These are phyloP conservation scores for Boletus subcaerulescens DNA, from an alignment of 768 basidiomycete genomes.

Conservation along the genomic window DNA sequence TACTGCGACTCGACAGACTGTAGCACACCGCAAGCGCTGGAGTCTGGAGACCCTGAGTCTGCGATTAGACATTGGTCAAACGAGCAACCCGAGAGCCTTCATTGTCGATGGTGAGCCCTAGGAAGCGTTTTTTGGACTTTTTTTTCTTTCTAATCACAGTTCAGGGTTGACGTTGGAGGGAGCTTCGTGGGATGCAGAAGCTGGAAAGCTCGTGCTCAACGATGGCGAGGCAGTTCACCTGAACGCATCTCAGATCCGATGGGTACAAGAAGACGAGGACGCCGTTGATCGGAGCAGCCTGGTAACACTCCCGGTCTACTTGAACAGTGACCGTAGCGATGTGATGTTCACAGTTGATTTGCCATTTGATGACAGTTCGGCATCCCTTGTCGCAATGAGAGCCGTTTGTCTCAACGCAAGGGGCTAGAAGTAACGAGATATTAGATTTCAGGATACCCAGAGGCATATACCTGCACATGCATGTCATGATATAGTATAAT, in stretches of 20 bases:
- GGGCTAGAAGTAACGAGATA: constrained; percentile 36
- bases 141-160: constrained; percentile 7
- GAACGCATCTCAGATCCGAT: constrained; percentile 79
- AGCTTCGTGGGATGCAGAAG: constrained; percentile 60
- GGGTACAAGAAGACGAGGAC: constrained; percentile 64
- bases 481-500: constrained; percentile 17
- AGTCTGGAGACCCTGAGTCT: constrained; percentile 87
- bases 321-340: constrained; percentile 86
- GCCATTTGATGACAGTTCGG: constrained; percentile 66
- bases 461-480: constrained; percentile 24
- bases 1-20: constrained; percentile 93
- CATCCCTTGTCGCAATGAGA: constrained; percentile 75
- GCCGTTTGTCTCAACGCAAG: constrained; percentile 90
- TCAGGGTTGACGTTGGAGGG: constrained; percentile 86
- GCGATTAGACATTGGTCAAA: constrained; percentile 76
- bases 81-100: constrained; percentile 76
- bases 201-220: constrained; percentile 72
- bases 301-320: constrained; percentile 88
- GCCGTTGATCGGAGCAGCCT: constrained; percentile 31
- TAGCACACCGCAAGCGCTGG: constrained; percentile 89
- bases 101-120: constrained; percentile 77
- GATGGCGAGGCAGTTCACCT: constrained; percentile 79
- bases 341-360: constrained; percentile 89
- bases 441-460: constrained; percentile 21
- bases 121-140: background rate